Base-by-base conservation (phyloP, 2,329 filamentous ascomycete genomes). In the Fusarium sororula region DNA sequence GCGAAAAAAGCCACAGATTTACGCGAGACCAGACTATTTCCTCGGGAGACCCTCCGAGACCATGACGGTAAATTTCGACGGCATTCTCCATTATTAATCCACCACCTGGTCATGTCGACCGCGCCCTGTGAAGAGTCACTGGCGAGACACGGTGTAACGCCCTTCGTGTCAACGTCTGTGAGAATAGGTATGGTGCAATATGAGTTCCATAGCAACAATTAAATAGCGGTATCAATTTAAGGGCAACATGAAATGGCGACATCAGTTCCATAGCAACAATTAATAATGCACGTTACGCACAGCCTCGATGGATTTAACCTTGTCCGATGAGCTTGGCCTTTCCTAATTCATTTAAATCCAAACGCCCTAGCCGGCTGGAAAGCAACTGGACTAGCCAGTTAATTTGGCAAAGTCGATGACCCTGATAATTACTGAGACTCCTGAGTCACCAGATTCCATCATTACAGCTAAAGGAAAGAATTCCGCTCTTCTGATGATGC, bases 31-130 rank as follows among this genome's bases (percentile, higher is more conserved):
- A 62, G 53, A 51, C 37, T 22, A 63, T 48, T 41, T 63, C 13
- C 20, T 67, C 44, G 63, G 35, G 24, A 12, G 32, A 59, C 41
- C 38, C 18, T 32, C 55, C 48, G 48, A 50, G 44, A 47, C 66
- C 53, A 44, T n/a, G 9, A 58, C 41, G 66, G 57, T 64, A 44
- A 38, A 13, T 55, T 51, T 69, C 14, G 47, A 42, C 48, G 57
- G 55, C 24, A 22, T 68, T 71, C 57, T 51, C 61, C 67, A 74
- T 74, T 74, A 72, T 72, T 74, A 74, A 74, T 72, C 68, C 56
- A 69, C 63, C 35, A 59, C 56, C 72, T 44, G 68, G 64, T 30
- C 68, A 54, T 73, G 72, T 74, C 72, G 62, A 63, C 22, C 44
- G 37, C 72, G 72, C 72, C 72, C 71, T 74, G 67, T 63, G 56